phyloP scores from a whole-genome alignment of 208 protist species.

The Trypanosoma conorhini region DNA sequence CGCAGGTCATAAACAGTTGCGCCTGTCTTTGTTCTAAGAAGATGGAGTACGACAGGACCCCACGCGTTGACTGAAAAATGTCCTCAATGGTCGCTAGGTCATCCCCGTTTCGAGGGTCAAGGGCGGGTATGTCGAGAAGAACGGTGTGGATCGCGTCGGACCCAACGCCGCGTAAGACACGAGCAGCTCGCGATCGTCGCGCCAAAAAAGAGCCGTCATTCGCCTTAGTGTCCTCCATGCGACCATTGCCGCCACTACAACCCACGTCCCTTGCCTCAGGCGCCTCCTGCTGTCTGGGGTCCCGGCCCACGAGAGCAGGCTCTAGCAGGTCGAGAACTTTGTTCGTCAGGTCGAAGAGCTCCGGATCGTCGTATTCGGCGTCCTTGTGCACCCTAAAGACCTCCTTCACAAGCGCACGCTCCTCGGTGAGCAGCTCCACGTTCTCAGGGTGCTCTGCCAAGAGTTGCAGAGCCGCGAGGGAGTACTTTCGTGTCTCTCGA shows the following conservation, averaged over 20 bases:
- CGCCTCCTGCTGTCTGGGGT: slow-evolving; percentile 44
- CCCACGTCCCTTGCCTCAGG: not conserved
- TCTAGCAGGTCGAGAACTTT: slow-evolving; percentile 48
- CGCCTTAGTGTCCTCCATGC: slow-evolving; percentile 4
- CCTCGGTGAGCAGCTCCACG: slow-evolving; percentile 58
- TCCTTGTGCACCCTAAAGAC: slow-evolving; percentile 76
- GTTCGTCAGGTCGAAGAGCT: slow-evolving; percentile 59
- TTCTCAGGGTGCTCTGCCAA: slow-evolving; percentile 89
- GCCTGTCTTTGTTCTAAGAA: slow-evolving; percentile 53
- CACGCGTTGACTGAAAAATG: slow-evolving; percentile 76
- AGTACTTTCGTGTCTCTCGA: slow-evolving; percentile 67
- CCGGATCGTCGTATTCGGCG: slow-evolving; percentile 76
- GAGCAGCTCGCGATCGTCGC: slow-evolving; percentile 6
- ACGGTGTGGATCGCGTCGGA: slow-evolving; percentile 57
- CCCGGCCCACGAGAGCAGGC: slow-evolving; percentile 42
- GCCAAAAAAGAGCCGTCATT: slow-evolving; percentile 14
- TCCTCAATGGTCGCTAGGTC: slow-evolving; percentile 79
- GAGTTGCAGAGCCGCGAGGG: slow-evolving; percentile 67
- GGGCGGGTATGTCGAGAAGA: slow-evolving; percentile 72
- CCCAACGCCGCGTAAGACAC: slow-evolving; percentile 30
- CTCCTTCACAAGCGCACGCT: slow-evolving; percentile 47
- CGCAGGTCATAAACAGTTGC: slow-evolving; percentile 61
- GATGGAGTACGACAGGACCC: slow-evolving; percentile 85
- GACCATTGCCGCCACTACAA: slow-evolving; percentile 11
- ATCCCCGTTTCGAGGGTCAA: slow-evolving; percentile 50